Evolutionary conservation across 306 rosid genomes (phyloP), one percentile per base, ranked within the genome.

Genomic region (Acacia crassicarpa): DNA sequence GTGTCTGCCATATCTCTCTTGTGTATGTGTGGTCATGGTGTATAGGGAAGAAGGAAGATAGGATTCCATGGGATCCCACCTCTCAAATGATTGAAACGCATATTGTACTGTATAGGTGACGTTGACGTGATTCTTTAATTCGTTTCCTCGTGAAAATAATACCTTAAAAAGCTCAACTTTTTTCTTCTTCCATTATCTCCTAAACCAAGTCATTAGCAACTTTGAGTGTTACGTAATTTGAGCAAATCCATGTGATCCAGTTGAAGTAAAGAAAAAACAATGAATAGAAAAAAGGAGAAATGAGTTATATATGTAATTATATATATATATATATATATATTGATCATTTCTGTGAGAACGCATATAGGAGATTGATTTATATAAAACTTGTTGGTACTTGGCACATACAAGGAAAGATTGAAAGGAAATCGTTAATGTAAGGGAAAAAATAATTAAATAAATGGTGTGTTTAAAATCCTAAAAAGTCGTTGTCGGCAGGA

Each of bases 61-160:
- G 51, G 82, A 78, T 48, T 66, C 33, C 30, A 78, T 44, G 30
- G 74, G 58, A 76, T 20, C 71, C 70, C 58, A 76, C 56, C 41
- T 25, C 6, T 9, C 54, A 59, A 5, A 38, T 58, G 69, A 75
- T 59, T 56, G 19, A 22, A 44, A 23, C 44, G 23, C 23, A 40
- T 75, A 58, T 45, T 45, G 56, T 25, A 45, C 58, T 72, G 40
- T 14, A 23, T 14, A 22, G 1, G 3, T 70, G 56, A 70, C 9
- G 38, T 44, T 23, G 16, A 22, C 49, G 56, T 43, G 38, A 70
- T 43, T 44, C 32, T 10, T n/a, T 69, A 11, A n/a, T 2, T 9
- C 15, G 15, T 71, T 71, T 23, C 9, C 75, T 71, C 27, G 22
- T 71, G 19, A 69, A 8, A 33, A 69, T 40, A 33, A 69, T 40